Evolutionary conservation across 192 early-diverging fungal genomes (phyloP).

Genomic region (Phycomyces nitens): DNA sequence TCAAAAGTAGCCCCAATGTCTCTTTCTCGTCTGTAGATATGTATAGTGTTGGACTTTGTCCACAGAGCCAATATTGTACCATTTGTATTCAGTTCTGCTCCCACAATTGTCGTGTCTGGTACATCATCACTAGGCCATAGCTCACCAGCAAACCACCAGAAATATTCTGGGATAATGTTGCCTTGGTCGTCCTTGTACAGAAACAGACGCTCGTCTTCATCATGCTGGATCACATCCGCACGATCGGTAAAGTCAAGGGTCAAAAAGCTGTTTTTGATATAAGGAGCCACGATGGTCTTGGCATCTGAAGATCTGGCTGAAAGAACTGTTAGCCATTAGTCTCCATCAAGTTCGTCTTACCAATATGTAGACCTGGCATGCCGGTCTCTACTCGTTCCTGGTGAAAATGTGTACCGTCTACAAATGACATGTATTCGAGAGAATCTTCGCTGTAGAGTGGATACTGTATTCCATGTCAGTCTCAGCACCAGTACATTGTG

Average conservation of each 20-base stretch:
- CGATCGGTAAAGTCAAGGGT: constrained; percentile 18
- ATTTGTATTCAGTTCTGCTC: constrained; percentile 13
- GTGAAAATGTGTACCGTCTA: constrained; percentile 23
- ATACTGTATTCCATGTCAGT: background rate
- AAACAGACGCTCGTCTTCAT: background rate
- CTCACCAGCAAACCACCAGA: background rate
- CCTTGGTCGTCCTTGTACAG: constrained; percentile 1
- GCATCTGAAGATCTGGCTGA: no score
- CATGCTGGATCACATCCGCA: background rate
- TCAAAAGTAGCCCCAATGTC: constrained; percentile 5
- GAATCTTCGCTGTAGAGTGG: constrained; percentile 3
- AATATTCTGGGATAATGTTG: constrained; percentile 3
- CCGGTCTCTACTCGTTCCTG: constrained; percentile 11
- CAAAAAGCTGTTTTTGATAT: constrained; percentile 15
- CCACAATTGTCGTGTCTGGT: background rate
- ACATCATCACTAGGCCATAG: no score
- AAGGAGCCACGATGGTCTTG: constrained; percentile 13
- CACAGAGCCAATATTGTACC: constrained; percentile 18
- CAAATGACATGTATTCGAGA: constrained; percentile 24
- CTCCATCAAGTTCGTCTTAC: background rate
- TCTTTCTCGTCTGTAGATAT: constrained; percentile 20
- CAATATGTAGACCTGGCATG: constrained; percentile 10
- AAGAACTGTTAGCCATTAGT: no score
- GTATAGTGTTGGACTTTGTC: constrained; percentile 20
- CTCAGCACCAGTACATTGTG: background rate